Conservation (phyloP, 352 stramenopile genomes). For the Phytophthora podocarpi region DNA sequence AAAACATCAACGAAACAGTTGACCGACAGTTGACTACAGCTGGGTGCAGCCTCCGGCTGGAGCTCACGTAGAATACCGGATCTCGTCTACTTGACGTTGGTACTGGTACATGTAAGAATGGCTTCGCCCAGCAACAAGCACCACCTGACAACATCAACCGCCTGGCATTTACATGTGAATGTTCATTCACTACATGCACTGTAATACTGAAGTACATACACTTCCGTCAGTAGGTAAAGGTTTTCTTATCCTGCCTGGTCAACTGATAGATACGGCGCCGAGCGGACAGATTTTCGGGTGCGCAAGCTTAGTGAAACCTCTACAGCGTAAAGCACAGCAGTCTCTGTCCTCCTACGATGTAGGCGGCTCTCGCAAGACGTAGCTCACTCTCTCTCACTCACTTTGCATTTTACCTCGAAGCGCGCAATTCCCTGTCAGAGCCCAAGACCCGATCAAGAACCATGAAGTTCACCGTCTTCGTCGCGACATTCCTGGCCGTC, state of each 20-base stretch:
- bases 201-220: no score
- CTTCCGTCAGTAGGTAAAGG: conserved; percentile 19
- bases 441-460: conserved; percentile 9
- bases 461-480: conserved; percentile 52
- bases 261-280: conserved; percentile 25
- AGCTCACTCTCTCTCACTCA: conserved; percentile 5
- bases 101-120: no score
- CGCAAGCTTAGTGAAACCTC: conserved; percentile 1
- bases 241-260: conserved; percentile 32
- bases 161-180: conserved; percentile 19
- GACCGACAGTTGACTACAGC: conserved; percentile 27
- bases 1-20: conserved; percentile 16
- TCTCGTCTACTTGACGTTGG: background rate
- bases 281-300: conserved; percentile 15
- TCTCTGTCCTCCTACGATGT: no score
- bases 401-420: conserved; percentile 36
- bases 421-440: conserved; percentile 17
- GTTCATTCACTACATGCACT: no score
- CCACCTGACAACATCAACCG: conserved; percentile 15
- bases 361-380: no score
- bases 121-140: no score
- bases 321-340: conserved; percentile 21
- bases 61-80: conserved; percentile 4
- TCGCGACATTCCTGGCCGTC: conserved; percentile 39
- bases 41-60: conserved; percentile 17